Percentiles rank a stretch among this genome's conserved stretches.
Evolutionary conservation across 768 basidiomycete species (phyloP).

Genomic region (Guyanaporus albipodus): DNA sequence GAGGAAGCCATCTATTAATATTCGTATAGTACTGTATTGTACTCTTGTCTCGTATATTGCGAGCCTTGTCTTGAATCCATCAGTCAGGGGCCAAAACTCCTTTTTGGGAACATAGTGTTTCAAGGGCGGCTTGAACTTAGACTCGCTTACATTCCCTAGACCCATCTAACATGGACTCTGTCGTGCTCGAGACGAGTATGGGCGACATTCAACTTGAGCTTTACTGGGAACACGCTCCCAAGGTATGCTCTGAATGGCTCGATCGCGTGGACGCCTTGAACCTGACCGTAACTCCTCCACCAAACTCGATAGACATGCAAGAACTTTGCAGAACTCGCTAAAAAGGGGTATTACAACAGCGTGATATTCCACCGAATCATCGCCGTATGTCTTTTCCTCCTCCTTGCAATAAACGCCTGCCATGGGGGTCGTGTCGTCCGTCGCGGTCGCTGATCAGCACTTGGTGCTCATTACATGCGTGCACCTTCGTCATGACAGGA

Average conservation of each 20-base stretch:
- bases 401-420: not conserved
- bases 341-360: slow-evolving; percentile 89
- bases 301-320: slow-evolving; percentile 69
- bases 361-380: slow-evolving; percentile 91
- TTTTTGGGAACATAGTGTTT: no score
- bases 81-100: no score
- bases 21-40: no score
- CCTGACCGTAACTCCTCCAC: slow-evolving; percentile 3
- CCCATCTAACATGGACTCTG: slow-evolving; percentile 43
- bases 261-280: not conserved
- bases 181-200: slow-evolving; percentile 76
- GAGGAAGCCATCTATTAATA: no score
- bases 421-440: not conserved
- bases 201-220: slow-evolving; percentile 89
- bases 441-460: no score
- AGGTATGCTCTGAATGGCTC: slow-evolving; percentile 32
- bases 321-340: slow-evolving; percentile 91
- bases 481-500: no score
- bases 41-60: no score
- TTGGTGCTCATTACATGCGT: no score
- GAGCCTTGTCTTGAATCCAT: no score
- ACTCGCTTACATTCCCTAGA: no score
- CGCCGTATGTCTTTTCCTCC: slow-evolving; percentile 41
- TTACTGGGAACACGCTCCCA: slow-evolving; percentile 90
- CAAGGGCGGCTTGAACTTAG: no score